Base-by-base conservation (phyloP, 352 stramenopile species). In the Pythium utonaiense region DNA sequence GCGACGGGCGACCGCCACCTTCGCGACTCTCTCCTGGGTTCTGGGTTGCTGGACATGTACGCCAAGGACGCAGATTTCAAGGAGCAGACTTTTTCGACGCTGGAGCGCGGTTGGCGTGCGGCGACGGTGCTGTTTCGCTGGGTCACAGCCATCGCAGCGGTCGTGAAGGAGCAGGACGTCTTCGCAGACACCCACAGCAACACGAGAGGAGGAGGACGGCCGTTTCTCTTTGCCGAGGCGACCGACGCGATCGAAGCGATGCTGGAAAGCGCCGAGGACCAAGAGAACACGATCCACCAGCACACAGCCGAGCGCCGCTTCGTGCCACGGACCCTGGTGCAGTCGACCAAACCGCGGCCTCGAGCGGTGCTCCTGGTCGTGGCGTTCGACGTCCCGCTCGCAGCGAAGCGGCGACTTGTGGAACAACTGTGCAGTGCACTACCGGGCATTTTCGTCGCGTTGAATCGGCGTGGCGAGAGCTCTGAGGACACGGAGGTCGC, bases 351-450 rank as follows among this genome's bases (percentile, higher is more conserved):
- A 21, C 64, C 73, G 17, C 77, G 83, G 14, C 60, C 73, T 47
- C 75, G 87, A 22, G 73, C 80, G 8, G 69, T 95, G 48, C 12
- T 95, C 17, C 40, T 96, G 16, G 77, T 94, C 7, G 55, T 95
- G 4, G 73, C 77, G 0, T 71, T 74, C n/a, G 87, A 95, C 42
- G 57, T 95, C 3, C 87, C 87, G 10, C n/a, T 25, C 12, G 52
- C 64, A 3, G 67, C 83, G 9, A 74, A 70, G 33, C 9, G 28
- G 7, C 3, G 36, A 1, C 71, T 96, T 24, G 34, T 90, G 6
- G 52, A 73, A 0, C 66, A 77, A 3, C 34, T 93, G 0, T 62
- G 80, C 19, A 30, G 27, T 0, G 49, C 69, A 31, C 77, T 96
- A 13, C 87, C 85, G 5, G 87, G 87, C 2, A 63, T 88, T 7